These are phyloP conservation scores for Phytomonas sp. DNA, from an alignment of 208 protist species.

Conservation along the genomic window DNA sequence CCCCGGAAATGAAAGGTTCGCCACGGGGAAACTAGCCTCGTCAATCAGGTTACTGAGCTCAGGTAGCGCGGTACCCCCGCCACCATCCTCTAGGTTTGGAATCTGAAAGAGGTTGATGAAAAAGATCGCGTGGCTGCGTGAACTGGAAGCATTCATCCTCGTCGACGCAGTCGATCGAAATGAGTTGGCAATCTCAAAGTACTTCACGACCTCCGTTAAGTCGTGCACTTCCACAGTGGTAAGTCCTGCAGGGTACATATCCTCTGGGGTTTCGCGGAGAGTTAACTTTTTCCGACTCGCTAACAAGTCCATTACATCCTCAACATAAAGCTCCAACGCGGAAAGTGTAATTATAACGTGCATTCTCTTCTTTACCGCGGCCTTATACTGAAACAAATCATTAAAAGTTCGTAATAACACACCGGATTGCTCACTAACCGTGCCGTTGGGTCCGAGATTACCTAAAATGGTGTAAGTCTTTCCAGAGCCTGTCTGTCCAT, in stretches of 20 bases:
- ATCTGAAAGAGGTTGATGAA: slow-evolving; percentile 85
- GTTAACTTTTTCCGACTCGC: slow-evolving; percentile 71
- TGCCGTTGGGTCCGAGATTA: slow-evolving; percentile 23
- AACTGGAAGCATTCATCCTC: slow-evolving; percentile 88
- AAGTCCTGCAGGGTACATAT: slow-evolving; percentile 57
- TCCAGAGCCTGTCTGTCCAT: slow-evolving; percentile 85
- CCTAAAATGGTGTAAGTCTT: slow-evolving; percentile 91
- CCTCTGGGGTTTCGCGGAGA: slow-evolving; percentile 71
- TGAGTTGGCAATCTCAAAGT: slow-evolving; percentile 70
- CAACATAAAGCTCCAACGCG: slow-evolving; percentile 82
- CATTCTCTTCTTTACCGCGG: slow-evolving; percentile 23
- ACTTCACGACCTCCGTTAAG: slow-evolving; percentile 63
- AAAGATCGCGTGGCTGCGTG: slow-evolving; percentile 85
- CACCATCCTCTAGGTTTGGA: neutral
- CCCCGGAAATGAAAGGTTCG: slow-evolving; percentile 38
- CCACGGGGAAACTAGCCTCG: slow-evolving; percentile 26
- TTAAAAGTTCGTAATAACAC: slow-evolving; percentile 82
- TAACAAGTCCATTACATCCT: slow-evolving; percentile 84
- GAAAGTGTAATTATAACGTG: slow-evolving; percentile 76
- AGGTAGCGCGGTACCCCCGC: slow-evolving; percentile 13
- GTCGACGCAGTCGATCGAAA: slow-evolving; percentile 74
- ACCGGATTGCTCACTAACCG: slow-evolving; percentile 47
- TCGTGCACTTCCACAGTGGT: slow-evolving; percentile 48
- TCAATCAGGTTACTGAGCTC: slow-evolving; percentile 44
- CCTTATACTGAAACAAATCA: slow-evolving; percentile 74